phyloP scores from a whole-genome alignment of 2,329 filamentous ascomycete species.

The Metarhizium sp. region DNA sequence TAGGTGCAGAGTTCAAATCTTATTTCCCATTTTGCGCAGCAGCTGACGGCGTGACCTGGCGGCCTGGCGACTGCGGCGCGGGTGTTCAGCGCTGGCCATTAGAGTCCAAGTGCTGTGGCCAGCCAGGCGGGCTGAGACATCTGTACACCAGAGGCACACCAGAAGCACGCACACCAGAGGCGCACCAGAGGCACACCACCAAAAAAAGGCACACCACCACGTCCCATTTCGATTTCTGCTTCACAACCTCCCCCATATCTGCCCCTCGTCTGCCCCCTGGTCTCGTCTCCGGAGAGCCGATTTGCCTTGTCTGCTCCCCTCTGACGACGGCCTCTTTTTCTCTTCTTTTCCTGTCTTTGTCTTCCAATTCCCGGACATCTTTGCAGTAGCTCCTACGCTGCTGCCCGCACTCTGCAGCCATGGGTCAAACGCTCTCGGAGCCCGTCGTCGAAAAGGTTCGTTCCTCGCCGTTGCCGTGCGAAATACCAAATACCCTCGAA shows the following conservation, averaged over 20 bases:
- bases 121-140: too few species aligned
- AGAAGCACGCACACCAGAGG: background rate
- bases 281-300: slow-evolving; percentile 2
- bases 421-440: slow-evolving; percentile 99
- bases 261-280: slow-evolving; percentile 1
- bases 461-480: slow-evolving; percentile 2
- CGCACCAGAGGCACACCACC: background rate
- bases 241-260: background rate
- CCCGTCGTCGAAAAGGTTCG: slow-evolving; percentile 95
- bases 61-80: too few species aligned
- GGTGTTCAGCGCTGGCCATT: too few species aligned
- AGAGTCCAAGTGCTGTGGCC: too few species aligned
- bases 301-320: slow-evolving; percentile 2
- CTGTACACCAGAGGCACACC: background rate
- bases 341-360: slow-evolving; percentile 3
- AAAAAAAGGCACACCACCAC: background rate
- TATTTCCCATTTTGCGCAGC: too few species aligned
- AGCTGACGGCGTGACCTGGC: too few species aligned
- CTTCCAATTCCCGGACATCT: slow-evolving; percentile 10
- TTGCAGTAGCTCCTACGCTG: slow-evolving; percentile 15
- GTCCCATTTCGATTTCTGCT: slow-evolving; percentile 1
- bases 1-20: too few species aligned
- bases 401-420: slow-evolving; percentile 33
- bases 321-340: slow-evolving; percentile 1
- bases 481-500: background rate